Conservation (phyloP, 768 basidiomycete genomes). For the Russula abietina region DNA sequence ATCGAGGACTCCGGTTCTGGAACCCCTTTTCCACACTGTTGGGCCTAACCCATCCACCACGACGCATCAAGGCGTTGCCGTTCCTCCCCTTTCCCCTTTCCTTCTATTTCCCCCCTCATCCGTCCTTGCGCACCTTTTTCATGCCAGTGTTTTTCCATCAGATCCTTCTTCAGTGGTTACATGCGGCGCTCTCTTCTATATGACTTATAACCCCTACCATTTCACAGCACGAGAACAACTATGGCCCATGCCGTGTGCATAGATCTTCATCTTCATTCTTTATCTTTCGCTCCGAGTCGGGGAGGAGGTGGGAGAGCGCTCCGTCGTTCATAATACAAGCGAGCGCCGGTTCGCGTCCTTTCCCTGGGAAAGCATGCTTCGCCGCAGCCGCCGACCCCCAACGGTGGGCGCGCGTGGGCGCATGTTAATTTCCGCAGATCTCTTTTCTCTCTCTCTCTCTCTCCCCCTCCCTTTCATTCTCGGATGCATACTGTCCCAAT, state of each 20-base stretch:
- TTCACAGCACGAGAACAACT: neutral
- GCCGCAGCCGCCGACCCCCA: too few relatives aligned
- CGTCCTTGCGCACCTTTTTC: neutral
- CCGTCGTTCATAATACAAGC: constrained; percentile 8
- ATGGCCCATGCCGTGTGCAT: neutral
- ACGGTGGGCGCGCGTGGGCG: neutral
- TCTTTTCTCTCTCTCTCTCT: neutral
- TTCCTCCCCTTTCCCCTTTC: neutral
- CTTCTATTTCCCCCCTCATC: neutral
- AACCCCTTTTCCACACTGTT: neutral
- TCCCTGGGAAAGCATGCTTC: neutral
- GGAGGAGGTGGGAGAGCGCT: constrained; percentile 7
- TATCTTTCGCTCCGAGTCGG: neutral
- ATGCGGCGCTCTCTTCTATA: neutral
- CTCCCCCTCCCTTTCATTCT: neutral
- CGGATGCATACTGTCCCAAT: neutral
- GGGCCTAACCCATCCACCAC: neutral
- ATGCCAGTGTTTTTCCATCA: constrained; percentile 2
- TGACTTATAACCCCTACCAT: neutral
- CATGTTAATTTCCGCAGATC: neutral
- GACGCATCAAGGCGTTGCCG: neutral
- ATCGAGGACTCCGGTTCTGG: constrained; percentile 5
- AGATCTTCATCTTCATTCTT: neutral
- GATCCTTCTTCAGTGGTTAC: neutral
- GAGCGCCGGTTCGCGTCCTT: neutral